These are phyloP conservation scores for Colletotrichum tofieldiae DNA, from an alignment of 2,329 filamentous ascomycete genomes.

Conservation along the genomic window DNA sequence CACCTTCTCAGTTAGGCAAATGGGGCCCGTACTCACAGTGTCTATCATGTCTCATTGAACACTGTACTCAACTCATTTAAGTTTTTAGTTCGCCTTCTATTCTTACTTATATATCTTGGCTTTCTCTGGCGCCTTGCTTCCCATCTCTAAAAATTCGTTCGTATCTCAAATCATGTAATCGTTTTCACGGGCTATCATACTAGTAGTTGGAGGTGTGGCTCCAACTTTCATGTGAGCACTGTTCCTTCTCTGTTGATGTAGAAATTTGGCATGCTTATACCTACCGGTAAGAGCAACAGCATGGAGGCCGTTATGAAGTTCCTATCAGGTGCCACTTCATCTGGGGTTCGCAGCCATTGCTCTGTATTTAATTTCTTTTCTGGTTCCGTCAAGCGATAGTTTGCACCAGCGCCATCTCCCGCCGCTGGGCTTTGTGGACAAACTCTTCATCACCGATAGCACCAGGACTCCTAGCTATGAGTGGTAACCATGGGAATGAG, in stretches of 20 bases:
- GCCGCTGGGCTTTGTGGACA: neutral
- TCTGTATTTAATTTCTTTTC: neutral
- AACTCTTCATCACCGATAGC: neutral
- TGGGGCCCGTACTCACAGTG: slow-evolving; percentile 29
- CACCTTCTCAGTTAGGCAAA: slow-evolving; percentile 38
- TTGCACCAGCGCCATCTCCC: neutral
- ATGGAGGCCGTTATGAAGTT: neutral
- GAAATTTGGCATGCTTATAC: neutral
- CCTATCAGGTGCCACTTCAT: neutral
- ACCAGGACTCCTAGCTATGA: too few species aligned
- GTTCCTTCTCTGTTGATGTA: neutral
- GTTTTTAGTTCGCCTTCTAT: neutral
- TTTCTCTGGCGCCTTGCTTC: neutral
- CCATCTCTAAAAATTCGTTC: neutral
- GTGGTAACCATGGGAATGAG: too few species aligned
- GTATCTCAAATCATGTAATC: neutral
- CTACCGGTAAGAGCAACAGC: neutral
- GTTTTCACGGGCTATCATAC: neutral
- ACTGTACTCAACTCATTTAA: neutral
- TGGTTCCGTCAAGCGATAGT: neutral
- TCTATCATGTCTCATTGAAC: neutral
- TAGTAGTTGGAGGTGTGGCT: neutral
- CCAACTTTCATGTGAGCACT: neutral
- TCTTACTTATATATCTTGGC: too few species aligned
- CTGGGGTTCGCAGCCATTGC: neutral